Base-by-base conservation (phyloP, 2,329 filamentous ascomycete species). In the Beauveria bassiana region DNA sequence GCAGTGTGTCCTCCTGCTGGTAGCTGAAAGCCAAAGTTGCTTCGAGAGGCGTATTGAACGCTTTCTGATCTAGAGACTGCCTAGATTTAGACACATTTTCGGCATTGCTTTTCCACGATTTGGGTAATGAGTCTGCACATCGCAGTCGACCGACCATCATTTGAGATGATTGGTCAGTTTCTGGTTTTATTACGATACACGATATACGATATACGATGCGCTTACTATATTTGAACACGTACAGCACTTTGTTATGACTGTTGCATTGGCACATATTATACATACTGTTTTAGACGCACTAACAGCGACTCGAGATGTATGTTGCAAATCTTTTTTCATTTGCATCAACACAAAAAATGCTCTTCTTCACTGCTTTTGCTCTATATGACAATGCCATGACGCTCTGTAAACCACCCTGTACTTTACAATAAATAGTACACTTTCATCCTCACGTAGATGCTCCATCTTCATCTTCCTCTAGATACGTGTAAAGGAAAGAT, bases 361-460 rank as follows among this genome's bases (percentile, higher is more conserved):
- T 16, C 14, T 14, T 46, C 24, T 52, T 5, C n/a, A 46, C 46
- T 42, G 5, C 3, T 38, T 12, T 12, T 31, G n/a, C 5, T 46
- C 49, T 53, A 52, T 52, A 20, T 60, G 57, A 60, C 57, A 60
- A 60, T 59, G 46, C 56, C 56, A 59, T 59, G 34, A 59, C 47
- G 56, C 58, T 59, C 20, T 45, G 51, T 46, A 45, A 40, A 28
- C 47, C 6, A 34, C 42, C 50, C 14, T 45, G 40, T 18, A 28
- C 47, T 42, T 40, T 31, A 53, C 58, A 54, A 46, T 54, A 61
- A 31, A 59, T 61, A 61, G 28, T 55, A 61, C 61, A 61, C 43
- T 28, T 22, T 55, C 28, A 9, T 26, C 58, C 24, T 1, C 16
- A 34, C 26, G 5, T 7, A 40, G 20, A 53, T 49, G 45, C 38